phyloP scores from a whole-genome alignment of 2,329 filamentous ascomycete genomes.

The Colletotrichum godetiae region DNA sequence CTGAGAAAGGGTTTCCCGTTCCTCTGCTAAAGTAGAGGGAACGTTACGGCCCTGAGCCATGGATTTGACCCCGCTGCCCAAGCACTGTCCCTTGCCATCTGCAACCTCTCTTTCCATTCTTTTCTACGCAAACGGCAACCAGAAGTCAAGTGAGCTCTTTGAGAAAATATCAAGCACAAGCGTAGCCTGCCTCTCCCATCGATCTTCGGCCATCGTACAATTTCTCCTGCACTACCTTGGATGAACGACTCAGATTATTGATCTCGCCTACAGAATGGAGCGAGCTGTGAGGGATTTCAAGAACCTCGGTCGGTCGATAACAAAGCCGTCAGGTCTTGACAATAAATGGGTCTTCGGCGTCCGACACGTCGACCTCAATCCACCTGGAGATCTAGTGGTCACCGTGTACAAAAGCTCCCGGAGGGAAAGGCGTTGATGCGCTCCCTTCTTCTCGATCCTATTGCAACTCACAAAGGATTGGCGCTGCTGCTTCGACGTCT shows the following conservation, averaged over 20 bases:
- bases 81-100: too few species aligned
- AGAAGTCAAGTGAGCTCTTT: too few species aligned
- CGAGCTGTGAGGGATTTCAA: not conserved
- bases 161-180: too few species aligned
- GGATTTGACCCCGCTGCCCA: too few species aligned
- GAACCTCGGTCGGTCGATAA: not conserved
- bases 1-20: not conserved
- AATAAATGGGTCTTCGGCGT: conserved; percentile 7
- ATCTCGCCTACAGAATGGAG: not conserved
- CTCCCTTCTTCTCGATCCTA: not conserved
- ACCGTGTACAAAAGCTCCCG: not conserved
- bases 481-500: not conserved
- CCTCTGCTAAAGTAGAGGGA: too few species aligned
- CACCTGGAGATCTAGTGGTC: not conserved
- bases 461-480: not conserved
- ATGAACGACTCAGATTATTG: not conserved
- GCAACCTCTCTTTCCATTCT: too few species aligned
- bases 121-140: too few species aligned
- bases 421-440: not conserved
- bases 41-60: too few species aligned
- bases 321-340: not conserved
- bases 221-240: too few species aligned
- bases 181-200: too few species aligned
- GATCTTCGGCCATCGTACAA: too few species aligned
- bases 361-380: not conserved